Evolutionary conservation across 2,329 filamentous ascomycete species (phyloP).

Genomic region (Exophiala alcalophila): DNA sequence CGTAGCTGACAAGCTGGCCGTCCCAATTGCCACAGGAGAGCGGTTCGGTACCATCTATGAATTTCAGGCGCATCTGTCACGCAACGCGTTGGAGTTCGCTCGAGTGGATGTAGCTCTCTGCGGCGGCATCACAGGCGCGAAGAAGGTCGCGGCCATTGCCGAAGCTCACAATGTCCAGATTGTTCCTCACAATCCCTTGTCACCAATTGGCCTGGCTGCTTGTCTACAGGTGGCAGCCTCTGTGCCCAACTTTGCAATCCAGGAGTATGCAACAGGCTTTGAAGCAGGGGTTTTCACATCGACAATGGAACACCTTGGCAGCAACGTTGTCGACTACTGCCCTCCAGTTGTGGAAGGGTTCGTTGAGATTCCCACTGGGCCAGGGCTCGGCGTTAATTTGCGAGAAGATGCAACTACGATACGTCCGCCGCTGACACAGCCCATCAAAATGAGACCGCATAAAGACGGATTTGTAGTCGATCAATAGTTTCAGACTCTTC

Average conservation of each 20-base stretch:
- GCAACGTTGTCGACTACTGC: constrained; percentile 55
- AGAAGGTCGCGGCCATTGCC: constrained; percentile 63
- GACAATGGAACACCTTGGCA: constrained; percentile 42
- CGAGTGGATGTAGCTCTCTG: constrained; percentile 67
- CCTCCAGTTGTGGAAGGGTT: constrained; percentile 57
- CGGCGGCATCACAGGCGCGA: constrained; percentile 66
- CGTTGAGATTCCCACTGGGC: constrained; percentile 55
- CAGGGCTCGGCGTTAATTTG: constrained; percentile 66
- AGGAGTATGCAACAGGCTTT: constrained; percentile 63
- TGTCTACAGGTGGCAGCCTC: constrained; percentile 62
- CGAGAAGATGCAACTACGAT: constrained; percentile 54
- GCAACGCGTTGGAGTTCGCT: constrained; percentile 62
- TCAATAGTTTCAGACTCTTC: constrained; percentile 8
- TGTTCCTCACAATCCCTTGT: constrained; percentile 68
- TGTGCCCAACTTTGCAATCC: constrained; percentile 63
- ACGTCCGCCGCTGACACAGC: constrained; percentile 11
- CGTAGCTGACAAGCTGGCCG: constrained; percentile 52
- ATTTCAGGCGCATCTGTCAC: constrained; percentile 64
- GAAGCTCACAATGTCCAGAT: constrained; percentile 68
- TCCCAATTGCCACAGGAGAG: constrained; percentile 68
- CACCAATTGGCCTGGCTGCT: constrained; percentile 67
- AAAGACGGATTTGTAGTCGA: constrained; percentile 17
- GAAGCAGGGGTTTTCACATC: constrained; percentile 57
- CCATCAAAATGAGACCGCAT: constrained; percentile 18
- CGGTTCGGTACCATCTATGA: constrained; percentile 68